phyloP scores from a whole-genome alignment of 2,329 filamentous ascomycete species.

The Neofusicoccum laricinum region DNA sequence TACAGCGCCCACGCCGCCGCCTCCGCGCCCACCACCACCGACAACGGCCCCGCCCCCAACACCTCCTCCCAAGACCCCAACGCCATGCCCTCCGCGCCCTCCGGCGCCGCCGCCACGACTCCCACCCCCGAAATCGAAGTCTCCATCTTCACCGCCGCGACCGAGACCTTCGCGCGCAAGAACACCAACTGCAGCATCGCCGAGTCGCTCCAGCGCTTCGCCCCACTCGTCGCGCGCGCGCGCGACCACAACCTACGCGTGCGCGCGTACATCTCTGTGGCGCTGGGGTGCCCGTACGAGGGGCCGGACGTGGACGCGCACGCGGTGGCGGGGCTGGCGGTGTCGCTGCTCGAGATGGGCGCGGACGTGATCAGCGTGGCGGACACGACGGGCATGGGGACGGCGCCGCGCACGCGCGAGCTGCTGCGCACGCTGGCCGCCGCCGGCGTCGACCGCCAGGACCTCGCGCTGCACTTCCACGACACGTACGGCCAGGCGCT shows the following conservation, averaged over 20 bases:
- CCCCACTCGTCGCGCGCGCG: conserved; percentile 65
- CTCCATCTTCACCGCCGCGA: conserved; percentile 78
- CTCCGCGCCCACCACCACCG: conserved; percentile 34
- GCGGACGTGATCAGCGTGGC: conserved; percentile 88
- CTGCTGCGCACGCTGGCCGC: conserved; percentile 63
- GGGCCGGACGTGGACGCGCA: conserved; percentile 53
- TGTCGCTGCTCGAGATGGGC: conserved; percentile 73
- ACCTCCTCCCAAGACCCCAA: conserved; percentile 44
- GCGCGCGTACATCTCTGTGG: conserved; percentile 74
- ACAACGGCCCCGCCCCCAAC: conserved; percentile 39
- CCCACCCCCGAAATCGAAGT: conserved; percentile 62
- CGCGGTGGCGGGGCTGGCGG: conserved; percentile 60
- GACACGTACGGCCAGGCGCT: conserved; percentile 84
- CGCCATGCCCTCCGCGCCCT: conserved; percentile 37
- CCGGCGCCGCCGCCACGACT: conserved; percentile 29
- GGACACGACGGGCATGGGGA: conserved; percentile 89
- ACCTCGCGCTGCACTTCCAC: conserved; percentile 82
- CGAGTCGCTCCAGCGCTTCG: conserved; percentile 68
- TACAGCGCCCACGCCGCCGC: conserved; percentile 50
- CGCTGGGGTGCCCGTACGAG: conserved; percentile 72
- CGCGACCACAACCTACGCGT: conserved; percentile 66
- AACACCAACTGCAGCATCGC: conserved; percentile 81
- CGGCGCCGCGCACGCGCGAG: conserved; percentile 65
- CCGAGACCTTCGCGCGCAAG: conserved; percentile 73
- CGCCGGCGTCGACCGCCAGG: conserved; percentile 66